These are phyloP conservation scores for Quercus parvula DNA, from an alignment of 306 rosid genomes.

Conservation along the genomic window DNA sequence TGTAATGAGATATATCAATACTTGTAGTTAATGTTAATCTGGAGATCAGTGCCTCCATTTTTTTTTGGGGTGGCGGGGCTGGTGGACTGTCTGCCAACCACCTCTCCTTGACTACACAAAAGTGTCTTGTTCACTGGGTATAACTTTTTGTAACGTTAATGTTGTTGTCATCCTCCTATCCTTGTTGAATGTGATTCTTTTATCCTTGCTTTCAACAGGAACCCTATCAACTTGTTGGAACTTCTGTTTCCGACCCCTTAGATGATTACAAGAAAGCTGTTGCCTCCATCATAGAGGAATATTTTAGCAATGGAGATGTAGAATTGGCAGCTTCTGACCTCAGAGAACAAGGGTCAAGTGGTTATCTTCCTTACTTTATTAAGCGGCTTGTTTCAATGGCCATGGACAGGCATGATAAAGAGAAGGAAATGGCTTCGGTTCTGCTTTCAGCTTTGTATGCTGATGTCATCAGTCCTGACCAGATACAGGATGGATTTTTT, in stretches of 20 bases:
- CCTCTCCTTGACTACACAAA: too few relatives aligned
- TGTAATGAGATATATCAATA: neutral
- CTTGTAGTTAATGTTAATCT: too few relatives aligned
- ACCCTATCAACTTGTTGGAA: slow-evolving; percentile 88
- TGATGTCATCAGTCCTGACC: slow-evolving; percentile 86
- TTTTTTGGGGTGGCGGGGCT: too few relatives aligned
- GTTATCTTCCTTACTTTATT: slow-evolving; percentile 84
- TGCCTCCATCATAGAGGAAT: slow-evolving; percentile 79
- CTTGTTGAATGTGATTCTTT: neutral
- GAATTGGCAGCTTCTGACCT: slow-evolving; percentile 85
- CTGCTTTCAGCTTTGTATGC: slow-evolving; percentile 90
- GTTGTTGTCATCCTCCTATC: neutral
- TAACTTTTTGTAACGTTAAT: neutral
- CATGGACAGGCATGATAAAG: slow-evolving; percentile 97
- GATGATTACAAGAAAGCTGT: slow-evolving; percentile 93
- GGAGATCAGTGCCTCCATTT: too few relatives aligned
- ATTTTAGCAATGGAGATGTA: slow-evolving; percentile 84
- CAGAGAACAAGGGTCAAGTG: slow-evolving; percentile 82
- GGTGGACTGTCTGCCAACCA: too few relatives aligned
- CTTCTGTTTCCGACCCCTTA: slow-evolving; percentile 76
- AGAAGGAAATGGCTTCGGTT: slow-evolving; percentile 99
- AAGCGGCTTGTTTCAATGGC: slow-evolving; percentile 94
- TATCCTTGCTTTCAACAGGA: slow-evolving; percentile 50
- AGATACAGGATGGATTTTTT: slow-evolving; percentile 92
- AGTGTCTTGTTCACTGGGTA: too few relatives aligned